Conservation (phyloP, 768 basidiomycete genomes). For the Neoboletus subvelutipes region DNA sequence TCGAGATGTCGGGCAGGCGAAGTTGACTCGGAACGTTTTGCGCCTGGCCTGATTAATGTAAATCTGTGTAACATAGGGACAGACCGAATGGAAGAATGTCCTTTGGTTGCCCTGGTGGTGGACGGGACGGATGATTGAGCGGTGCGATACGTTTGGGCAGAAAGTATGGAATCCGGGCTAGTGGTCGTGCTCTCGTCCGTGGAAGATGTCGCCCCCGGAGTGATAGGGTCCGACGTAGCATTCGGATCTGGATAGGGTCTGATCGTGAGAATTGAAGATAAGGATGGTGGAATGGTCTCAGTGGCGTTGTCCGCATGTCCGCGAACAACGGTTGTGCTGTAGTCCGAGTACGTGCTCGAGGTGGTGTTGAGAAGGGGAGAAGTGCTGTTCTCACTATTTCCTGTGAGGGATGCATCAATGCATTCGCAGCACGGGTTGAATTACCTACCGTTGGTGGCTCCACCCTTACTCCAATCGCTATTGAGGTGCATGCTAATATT, state of each 20-base stretch:
- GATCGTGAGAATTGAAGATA: slow-evolving; percentile 75
- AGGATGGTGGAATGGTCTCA: slow-evolving; percentile 46
- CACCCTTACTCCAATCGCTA: slow-evolving; percentile 42
- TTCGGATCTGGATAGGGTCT: slow-evolving; percentile 55
- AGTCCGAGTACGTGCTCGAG: slow-evolving; percentile 51
- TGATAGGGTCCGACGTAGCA: slow-evolving; percentile 39
- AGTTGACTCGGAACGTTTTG: slow-evolving; percentile 45
- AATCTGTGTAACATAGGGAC: slow-evolving; percentile 76
- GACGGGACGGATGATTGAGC: slow-evolving; percentile 51
- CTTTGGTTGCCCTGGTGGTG: slow-evolving; percentile 69
- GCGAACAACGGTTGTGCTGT: slow-evolving; percentile 70
- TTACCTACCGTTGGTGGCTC: slow-evolving; percentile 35
- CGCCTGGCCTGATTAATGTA: slow-evolving; percentile 79
- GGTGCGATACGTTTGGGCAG: slow-evolving; percentile 63
- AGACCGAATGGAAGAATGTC: slow-evolving; percentile 65
- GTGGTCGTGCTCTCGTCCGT: slow-evolving; percentile 35
- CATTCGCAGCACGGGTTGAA: slow-evolving; percentile 4
- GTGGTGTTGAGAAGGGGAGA: slow-evolving; percentile 54
- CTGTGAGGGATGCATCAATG: slow-evolving; percentile 25
- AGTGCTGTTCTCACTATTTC: slow-evolving; percentile 43
- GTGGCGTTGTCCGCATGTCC: slow-evolving; percentile 42
- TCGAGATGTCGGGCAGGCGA: slow-evolving; percentile 31
- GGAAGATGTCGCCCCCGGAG: slow-evolving; percentile 36
- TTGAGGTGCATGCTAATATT: slow-evolving; percentile 48
- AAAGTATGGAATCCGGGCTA: slow-evolving; percentile 48